Evolutionary conservation across 306 rosid species (phyloP).

Genomic region (Acacia melanoxylon): DNA sequence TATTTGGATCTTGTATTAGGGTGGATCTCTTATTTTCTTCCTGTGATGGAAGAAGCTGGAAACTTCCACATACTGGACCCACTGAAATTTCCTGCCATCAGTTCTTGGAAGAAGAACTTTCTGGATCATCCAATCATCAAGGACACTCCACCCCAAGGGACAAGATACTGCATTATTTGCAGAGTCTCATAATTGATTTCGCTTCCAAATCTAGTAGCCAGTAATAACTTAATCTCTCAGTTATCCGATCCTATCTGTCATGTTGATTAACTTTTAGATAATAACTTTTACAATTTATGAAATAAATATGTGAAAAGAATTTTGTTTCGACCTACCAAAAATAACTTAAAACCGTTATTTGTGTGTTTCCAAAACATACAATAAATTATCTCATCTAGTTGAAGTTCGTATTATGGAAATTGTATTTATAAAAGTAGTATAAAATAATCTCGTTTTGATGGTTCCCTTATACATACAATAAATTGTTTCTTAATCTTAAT

Average conservation of each 20-base stretch:
- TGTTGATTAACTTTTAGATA: too few species aligned
- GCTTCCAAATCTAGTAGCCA: not conserved
- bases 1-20: slow-evolving; percentile 60
- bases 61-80: slow-evolving; percentile 43
- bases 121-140: slow-evolving; percentile 44
- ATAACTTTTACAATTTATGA: too few species aligned
- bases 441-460: too few species aligned
- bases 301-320: too few species aligned
- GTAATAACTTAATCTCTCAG: not conserved
- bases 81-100: slow-evolving; percentile 31
- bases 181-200: not conserved
- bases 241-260: not conserved
- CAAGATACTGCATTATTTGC: slow-evolving; percentile 32
- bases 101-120: slow-evolving; percentile 41
- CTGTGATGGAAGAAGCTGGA: slow-evolving; percentile 53
- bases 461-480: too few species aligned
- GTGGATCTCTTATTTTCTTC: slow-evolving; percentile 57
- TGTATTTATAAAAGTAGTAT: too few species aligned
- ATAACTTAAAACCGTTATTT: too few species aligned
- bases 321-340: too few species aligned
- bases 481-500: too few species aligned
- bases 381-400: too few species aligned
- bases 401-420: too few species aligned
- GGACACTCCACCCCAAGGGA: slow-evolving; percentile 46
- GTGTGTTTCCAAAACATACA: too few species aligned